These are phyloP conservation scores for Acacia acuminata DNA, from an alignment of 306 rosid genomes.

Conservation along the genomic window DNA sequence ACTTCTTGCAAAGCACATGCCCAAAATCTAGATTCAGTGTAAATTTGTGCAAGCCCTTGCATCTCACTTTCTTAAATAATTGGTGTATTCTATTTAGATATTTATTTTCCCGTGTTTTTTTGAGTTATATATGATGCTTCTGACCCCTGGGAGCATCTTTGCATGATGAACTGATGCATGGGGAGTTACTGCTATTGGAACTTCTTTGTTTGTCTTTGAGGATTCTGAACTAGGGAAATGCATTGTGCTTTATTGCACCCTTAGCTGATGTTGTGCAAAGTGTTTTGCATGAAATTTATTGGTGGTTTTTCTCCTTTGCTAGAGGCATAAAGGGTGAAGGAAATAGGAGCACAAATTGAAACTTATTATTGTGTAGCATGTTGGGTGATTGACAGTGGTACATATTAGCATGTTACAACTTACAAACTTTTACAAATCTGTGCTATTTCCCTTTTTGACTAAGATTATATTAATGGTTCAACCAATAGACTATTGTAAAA, in stretches of 20 bases:
- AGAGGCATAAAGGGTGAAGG: not conserved
- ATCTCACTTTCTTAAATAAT: not conserved
- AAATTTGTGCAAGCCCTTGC: constrained; percentile 7
- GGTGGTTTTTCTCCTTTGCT: not conserved
- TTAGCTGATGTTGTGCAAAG: not conserved
- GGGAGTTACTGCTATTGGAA: not conserved
- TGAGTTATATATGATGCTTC: constrained; percentile 3
- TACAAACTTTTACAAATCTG: constrained; percentile 2
- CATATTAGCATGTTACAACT: constrained; percentile 7
- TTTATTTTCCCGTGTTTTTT: not conserved
- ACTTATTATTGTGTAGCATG: not conserved
- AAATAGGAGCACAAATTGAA: constrained; percentile 16
- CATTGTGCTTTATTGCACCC: constrained; percentile 17
- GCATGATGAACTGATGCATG: not conserved
- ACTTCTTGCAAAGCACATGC: not conserved
- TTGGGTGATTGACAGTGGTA: constrained; percentile 12
- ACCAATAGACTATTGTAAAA: not conserved
- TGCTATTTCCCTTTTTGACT: not conserved
- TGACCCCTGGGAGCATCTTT: not conserved
- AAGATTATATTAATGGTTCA: constrained; percentile 1
- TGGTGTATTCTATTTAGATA: not conserved
- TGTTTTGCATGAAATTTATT: constrained; percentile 7
- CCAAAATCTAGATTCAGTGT: not conserved
- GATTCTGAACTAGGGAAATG: not conserved
- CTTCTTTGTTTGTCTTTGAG: not conserved